Conservation (phyloP, 495 filamentous ascomycete genomes). For the Daldinia childiae region DNA sequence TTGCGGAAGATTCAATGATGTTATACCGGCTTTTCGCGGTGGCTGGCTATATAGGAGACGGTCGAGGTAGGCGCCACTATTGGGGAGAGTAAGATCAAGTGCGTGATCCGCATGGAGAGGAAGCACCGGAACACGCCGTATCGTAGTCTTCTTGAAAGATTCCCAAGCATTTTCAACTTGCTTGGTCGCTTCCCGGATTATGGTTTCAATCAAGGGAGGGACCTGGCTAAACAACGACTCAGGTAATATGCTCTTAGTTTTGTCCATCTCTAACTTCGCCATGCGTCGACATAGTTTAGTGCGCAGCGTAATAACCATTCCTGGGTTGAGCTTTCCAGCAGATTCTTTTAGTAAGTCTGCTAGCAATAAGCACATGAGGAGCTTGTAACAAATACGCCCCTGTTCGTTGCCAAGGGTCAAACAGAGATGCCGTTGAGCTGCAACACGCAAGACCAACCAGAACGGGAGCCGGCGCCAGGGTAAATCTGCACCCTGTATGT, state of each 20-base stretch:
- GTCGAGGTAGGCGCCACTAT: constrained; percentile 56
- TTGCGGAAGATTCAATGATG: constrained; percentile 27
- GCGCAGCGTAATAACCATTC: constrained; percentile 50
- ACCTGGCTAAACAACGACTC: constrained; percentile 32
- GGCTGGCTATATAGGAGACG: constrained; percentile 2
- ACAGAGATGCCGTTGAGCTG: constrained; percentile 59
- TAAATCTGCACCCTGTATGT: constrained; percentile 51
- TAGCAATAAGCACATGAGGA: constrained; percentile 59
- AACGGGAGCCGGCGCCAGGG: constrained; percentile 67
- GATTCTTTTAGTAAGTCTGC: constrained; percentile 55
- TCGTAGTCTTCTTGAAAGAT: constrained; percentile 42
- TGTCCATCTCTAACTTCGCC: constrained; percentile 64
- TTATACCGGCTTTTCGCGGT: background rate
- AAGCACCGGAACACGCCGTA: constrained; percentile 51
- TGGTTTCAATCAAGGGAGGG: constrained; percentile 27
- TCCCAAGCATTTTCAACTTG: constrained; percentile 45
- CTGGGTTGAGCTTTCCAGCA: constrained; percentile 32
- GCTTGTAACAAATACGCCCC: constrained; percentile 67
- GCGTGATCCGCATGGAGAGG: constrained; percentile 48
- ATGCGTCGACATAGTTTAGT: constrained; percentile 69
- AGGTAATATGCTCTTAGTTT: background rate
- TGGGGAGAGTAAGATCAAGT: constrained; percentile 53
- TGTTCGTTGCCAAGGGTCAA: constrained; percentile 53
- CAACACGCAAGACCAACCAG: constrained; percentile 67
- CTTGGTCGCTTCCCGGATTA: constrained; percentile 27